Conservation (phyloP, 345 rosid species). For the Acer campestre region DNA sequence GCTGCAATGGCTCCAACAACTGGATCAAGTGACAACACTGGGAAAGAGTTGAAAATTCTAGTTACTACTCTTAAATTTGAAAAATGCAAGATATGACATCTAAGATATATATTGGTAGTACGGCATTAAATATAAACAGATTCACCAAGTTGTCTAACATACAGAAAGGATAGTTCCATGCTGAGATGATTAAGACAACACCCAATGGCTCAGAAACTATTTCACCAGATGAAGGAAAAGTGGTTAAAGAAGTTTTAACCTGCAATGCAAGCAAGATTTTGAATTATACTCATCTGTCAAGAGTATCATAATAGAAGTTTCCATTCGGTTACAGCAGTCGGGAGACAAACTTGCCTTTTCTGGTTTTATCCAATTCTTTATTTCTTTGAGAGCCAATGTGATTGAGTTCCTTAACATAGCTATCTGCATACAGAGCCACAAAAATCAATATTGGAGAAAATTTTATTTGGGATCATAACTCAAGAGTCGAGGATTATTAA, state of each 20-base stretch:
- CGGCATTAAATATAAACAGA: neutral
- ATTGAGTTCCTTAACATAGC: constrained; percentile 62
- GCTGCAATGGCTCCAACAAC: constrained; percentile 94
- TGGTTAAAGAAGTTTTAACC: constrained; percentile 79
- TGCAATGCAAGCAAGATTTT: constrained; percentile 29
- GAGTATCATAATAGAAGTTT: neutral
- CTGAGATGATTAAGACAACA: constrained; percentile 83
- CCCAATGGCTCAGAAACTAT: constrained; percentile 92
- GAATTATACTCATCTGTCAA: constrained; percentile 12
- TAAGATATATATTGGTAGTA: neutral
- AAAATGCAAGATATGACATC: neutral
- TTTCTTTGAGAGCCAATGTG: constrained; percentile 59
- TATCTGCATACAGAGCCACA: constrained; percentile 48
- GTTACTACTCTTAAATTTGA: neutral
- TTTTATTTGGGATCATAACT: neutral
- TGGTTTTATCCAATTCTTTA: constrained; percentile 78
- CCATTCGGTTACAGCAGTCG: neutral
- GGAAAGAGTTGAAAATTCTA: constrained; percentile 17
- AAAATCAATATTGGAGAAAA: constrained; percentile 12
- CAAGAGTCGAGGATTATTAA: neutral
- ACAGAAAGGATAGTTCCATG: constrained; percentile 97
- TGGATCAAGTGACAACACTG: constrained; percentile 92
- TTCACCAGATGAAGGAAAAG: constrained; percentile 93
- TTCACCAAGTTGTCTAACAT: constrained; percentile 33
- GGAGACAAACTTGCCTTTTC: constrained; percentile 53